Conservation (phyloP, 1,284 basidiomycete species). For the Pseudozyma hubeiensis region DNA sequence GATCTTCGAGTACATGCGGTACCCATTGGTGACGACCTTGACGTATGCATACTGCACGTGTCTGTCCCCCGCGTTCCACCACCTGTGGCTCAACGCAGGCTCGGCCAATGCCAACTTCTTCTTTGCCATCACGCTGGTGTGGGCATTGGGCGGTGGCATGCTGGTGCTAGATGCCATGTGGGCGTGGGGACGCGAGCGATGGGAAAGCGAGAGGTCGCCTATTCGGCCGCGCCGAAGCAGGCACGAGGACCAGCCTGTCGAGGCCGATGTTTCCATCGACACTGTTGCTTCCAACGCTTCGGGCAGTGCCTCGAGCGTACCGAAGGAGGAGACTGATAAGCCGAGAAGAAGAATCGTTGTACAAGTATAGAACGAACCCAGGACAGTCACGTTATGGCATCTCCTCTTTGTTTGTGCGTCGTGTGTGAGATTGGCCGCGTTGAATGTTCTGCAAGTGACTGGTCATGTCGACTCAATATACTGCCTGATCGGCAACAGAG, state of each 20-base stretch:
- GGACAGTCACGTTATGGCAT: neutral
- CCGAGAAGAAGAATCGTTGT: slow-evolving; percentile 33
- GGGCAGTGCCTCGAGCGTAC: neutral
- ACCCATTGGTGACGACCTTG: slow-evolving; percentile 86
- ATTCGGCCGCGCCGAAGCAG: slow-evolving; percentile 14
- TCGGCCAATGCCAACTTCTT: slow-evolving; percentile 99
- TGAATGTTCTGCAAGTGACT: neutral
- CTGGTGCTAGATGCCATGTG: slow-evolving; percentile 83
- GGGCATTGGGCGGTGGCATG: slow-evolving; percentile 86
- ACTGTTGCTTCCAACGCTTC: slow-evolving; percentile 1
- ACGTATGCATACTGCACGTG: slow-evolving; percentile 86
- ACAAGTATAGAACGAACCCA: slow-evolving; percentile 25
- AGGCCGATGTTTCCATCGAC: slow-evolving; percentile 19
- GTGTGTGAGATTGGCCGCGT: neutral
- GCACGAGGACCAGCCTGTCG: slow-evolving; percentile 1
- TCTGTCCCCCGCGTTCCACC: slow-evolving; percentile 89
- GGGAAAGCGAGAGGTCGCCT: slow-evolving; percentile 55
- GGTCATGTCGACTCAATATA: slow-evolving; percentile 3
- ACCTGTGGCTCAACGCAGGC: slow-evolving; percentile 89
- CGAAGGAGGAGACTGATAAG: slow-evolving; percentile 12
- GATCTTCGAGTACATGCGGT: slow-evolving; percentile 80
- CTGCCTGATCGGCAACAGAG: neutral
- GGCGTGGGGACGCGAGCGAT: slow-evolving; percentile 71
- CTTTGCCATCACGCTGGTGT: slow-evolving; percentile 93
- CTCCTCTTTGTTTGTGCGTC: neutral